Evolutionary conservation across 768 basidiomycete species (phyloP), one percentile per base, ranked within the genome.

Genomic region (Mycena polygramma): DNA sequence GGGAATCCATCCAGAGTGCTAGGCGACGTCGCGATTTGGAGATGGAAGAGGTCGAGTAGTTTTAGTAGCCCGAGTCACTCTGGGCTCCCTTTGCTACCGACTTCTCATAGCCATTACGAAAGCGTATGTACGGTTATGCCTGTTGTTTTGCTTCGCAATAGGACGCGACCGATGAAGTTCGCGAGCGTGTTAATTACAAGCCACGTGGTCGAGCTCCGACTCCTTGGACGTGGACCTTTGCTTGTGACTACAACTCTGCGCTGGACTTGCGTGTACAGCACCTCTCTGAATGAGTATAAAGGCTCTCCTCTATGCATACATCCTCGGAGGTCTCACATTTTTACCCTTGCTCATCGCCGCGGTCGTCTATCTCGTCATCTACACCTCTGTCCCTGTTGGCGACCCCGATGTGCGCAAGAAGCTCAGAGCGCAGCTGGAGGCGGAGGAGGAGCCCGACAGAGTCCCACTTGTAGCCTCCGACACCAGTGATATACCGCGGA

Each of bases 241-340:
- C 53, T 20, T 30, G 20, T 19, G n/a, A 20, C 24, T 36, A 15
- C 11, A 43, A 14, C 39, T 13, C 51, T 22, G 36, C 30, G 30
- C 30, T 30, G 30, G 30, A 30, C 57, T 30, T 19, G 37, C 57
- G 26, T 11, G n/a, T 19, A n/a, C 68, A 65, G 70, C 62, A 35
- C 72, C 52, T 55, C 73, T 51, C 57, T 71, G 68, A 71, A 94
- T 94, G 93, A 87, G 87, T 66, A 77, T 94, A 74, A 91, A 87
- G 77, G 88, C 92, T 3, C 80, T 96, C 59, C 74, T 95, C 71
- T 91, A 97, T 77, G 93, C 93, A 41, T 98, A 98, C 80, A 81
- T 98, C 69, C 84, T 98, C 52, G 97, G 97, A 63, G 97, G 96
- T 52, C 69, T 98, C 71, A 97, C 97, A 3, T 93, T 97, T 80